Evolutionary conservation across 371 early-diverging fungal genomes (phyloP), one percentile per base, ranked within the genome.

Genomic region (Apophysomyces sp.): DNA sequence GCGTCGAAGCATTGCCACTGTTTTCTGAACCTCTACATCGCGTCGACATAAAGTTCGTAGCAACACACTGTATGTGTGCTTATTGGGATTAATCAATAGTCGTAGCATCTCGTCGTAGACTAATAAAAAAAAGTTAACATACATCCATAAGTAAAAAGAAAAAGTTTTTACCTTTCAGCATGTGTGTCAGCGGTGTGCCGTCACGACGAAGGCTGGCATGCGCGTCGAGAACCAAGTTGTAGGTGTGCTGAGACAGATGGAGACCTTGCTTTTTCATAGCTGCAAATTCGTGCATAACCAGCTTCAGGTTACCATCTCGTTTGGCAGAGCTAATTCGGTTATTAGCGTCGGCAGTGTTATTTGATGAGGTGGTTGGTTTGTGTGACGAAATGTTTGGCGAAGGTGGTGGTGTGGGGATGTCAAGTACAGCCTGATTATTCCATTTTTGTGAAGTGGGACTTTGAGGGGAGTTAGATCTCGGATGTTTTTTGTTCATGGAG

Each of bases 1-100:
- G 27, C 72, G 71, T 57, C 75, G 65, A 9, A 76, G 62, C 75
- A 75, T 76, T 18, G 74, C 69, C 29, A 74, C 57, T 6, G 71
- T 74, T 36, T 77, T 74, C 67, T 72, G 77, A 5, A 79, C 74
- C 54, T 81, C 82, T 11, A 67, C 63, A 44, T 79, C 82, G 31
- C 79, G 72, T 27, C 73, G 74, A 52, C 76, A 79, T 2, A 81
- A 41, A 1, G 62, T 64, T 26, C 71, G 71, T 4, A 81, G 72
- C 49, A 79, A 52, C 11, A 74, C 26, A 9, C 64, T 57, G 51
- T 71, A 74, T 11, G 78, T 79, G 26, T 65, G 63, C 37, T 59
- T 57, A 26, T 67, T 66, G 8, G 82, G 76, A n/a, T 58, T 62
- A 12, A 77, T 59, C 5, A 62, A 53, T 28, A 61, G 21, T 29